Evolutionary conservation across 805 yeast species (phyloP).

Genomic region (Starmerella potacharoeniae): DNA sequence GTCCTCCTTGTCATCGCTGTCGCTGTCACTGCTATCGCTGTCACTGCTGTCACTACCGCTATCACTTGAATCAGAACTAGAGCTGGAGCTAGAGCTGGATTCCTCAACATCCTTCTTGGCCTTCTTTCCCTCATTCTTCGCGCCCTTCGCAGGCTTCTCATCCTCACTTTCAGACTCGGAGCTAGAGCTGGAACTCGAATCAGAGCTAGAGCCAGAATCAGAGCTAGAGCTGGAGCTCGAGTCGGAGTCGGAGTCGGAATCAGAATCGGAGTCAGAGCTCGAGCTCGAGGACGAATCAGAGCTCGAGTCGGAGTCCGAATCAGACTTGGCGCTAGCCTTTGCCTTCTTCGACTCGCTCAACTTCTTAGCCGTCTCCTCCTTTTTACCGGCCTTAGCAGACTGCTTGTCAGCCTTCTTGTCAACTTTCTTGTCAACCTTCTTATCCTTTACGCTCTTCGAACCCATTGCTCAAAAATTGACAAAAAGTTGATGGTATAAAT

Average conservation of each 20-base stretch:
- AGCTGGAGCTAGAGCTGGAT: conserved; percentile 17
- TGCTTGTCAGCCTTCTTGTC: conserved; percentile 11
- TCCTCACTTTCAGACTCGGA: conserved; percentile 8
- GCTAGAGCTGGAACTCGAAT: conserved; percentile 20
- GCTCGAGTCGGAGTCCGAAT: conserved; percentile 17
- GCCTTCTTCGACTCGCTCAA: conserved; percentile 4
- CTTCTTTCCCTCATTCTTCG: background rate
- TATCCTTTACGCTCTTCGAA: conserved; percentile 11
- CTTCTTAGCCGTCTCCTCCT: conserved; percentile 18
- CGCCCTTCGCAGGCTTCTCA: background rate
- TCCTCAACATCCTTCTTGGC: conserved; percentile 1
- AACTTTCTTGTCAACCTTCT: conserved; percentile 14
- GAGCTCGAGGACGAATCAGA: conserved; percentile 21
- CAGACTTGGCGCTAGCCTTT: background rate
- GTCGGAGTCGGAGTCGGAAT: conserved; percentile 27
- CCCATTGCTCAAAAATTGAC: conserved; percentile 9
- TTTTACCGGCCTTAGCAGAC: conserved; percentile 5
- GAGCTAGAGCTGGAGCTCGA: conserved; percentile 19
- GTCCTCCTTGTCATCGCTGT: conserved; percentile 19
- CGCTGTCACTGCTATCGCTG: background rate
- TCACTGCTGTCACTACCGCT: background rate
- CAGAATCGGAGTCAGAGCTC: conserved; percentile 16
- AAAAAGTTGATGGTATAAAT: background rate
- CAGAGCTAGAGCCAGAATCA: conserved; percentile 22
- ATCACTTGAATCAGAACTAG: background rate